Evolutionary conservation across 2,329 filamentous ascomycete genomes (phyloP), one percentile per base, ranked within the genome.

Genomic region (Colletotrichum siamense): DNA sequence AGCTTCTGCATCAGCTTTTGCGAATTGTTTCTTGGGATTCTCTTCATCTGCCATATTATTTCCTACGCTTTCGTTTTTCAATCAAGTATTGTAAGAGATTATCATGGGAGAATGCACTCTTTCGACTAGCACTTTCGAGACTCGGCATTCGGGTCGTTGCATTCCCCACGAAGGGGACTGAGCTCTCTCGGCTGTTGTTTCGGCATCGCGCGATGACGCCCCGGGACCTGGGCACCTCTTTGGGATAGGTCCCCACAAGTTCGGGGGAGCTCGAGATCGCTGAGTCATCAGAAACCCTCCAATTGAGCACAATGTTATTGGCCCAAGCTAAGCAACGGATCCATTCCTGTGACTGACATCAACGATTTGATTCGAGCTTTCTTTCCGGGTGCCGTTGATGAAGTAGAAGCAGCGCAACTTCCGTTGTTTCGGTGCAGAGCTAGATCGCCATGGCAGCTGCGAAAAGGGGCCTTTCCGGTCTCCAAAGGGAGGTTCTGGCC

Each of bases 401-500:
- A 76, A 57, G 61, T 62, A 39, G 64, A 57, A 55, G 24, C 49
- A 68, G 12, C 30, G 39, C 44, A 57, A 52, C 57, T 68, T 64
- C 69, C 32, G n/a, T 28, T n/a, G 12, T 22, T 26, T 68, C 24
- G 28, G 36, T n/a, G 44, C 63, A 26, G 28, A 73, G 10, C 30
- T 30, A 32, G 39, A 52, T 36, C 34, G 65, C 15, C 9, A 78
- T 78, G 77, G 69, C 76, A 36, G 73, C 30, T 39, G 36, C 44
- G 61, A 73, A 66, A 57, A 64, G 76, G 16, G 77, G 92, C 80
- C 88, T 96, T 30, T 98, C 96, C 9, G 97, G 97, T 44, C 88
- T 99, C n/a, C 96, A 99, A 83, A 94, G 92, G 81, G 95, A 98
- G 81, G 96, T 98, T 5, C 85, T 99, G 68, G 89, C 92, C 39